Percentiles rank a stretch among this genome's conserved stretches.
Evolutionary conservation across 2,329 filamentous ascomycete genomes (phyloP).

Genomic region (Magnaporthales sp.): DNA sequence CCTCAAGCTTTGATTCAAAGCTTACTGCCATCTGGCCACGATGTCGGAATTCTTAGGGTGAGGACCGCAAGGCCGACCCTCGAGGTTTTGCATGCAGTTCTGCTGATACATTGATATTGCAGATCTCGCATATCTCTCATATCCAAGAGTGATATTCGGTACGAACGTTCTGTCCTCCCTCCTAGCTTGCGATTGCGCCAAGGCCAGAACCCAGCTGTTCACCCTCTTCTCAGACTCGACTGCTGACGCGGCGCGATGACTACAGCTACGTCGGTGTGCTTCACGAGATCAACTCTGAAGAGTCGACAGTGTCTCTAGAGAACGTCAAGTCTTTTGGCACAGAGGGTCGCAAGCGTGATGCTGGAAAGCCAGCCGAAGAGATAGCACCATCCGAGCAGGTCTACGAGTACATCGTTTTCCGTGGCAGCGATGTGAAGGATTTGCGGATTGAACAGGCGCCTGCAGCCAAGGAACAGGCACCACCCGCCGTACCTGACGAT

Average conservation of each 20-base stretch:
- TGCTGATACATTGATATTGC: constrained; percentile 3
- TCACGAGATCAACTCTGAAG: constrained; percentile 96
- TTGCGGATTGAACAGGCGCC: constrained; percentile 83
- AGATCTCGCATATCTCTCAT: constrained; percentile 15
- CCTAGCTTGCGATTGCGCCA: background rate
- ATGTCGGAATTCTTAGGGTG: constrained; percentile 15
- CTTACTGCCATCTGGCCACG: constrained; percentile 1
- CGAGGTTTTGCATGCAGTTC: background rate
- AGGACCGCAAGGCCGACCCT: background rate
- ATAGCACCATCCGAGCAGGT: constrained; percentile 76
- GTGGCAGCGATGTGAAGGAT: constrained; percentile 97
- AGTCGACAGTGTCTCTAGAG: constrained; percentile 92
- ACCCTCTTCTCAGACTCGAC: constrained; percentile 18
- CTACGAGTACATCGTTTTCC: constrained; percentile 98
- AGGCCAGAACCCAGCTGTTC: constrained; percentile 5
- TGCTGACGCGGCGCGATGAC: constrained; percentile 16
- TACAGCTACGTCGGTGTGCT: constrained; percentile 87
- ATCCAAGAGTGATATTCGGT: constrained; percentile 14
- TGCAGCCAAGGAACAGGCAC: constrained; percentile 63
- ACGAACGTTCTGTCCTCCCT: background rate
- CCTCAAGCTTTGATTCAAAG: background rate
- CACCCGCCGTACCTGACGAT: constrained; percentile 79
- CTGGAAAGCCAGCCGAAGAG: constrained; percentile 66
- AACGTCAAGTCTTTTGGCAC: constrained; percentile 93
- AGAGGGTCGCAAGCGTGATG: constrained; percentile 62